A percentile compares a stretch with the other conserved stretches of the same genome.
phyloP scores from a whole-genome alignment of 306 rosid species.

The Glycine soja region DNA sequence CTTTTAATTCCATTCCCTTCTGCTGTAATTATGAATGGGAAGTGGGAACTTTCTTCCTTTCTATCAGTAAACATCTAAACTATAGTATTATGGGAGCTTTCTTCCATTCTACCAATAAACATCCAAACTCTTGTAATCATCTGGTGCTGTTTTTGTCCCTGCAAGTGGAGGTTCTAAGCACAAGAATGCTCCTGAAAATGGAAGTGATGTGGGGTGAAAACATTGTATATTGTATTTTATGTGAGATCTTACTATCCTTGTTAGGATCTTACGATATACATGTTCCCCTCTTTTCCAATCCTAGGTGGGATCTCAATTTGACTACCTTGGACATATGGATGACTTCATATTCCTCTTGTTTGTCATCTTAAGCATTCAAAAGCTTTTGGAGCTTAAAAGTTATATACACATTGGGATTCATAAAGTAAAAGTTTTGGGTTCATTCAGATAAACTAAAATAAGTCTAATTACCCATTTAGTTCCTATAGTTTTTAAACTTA shows the following conservation, averaged over 20 bases:
- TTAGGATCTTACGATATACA: neutral
- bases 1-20: neutral
- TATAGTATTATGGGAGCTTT: neutral
- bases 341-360: constrained; percentile 10
- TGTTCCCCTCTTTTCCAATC: constrained; percentile 1
- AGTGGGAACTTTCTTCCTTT: neutral
- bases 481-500: too few relatives aligned
- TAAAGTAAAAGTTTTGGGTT: constrained; percentile 1
- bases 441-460: neutral
- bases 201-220: neutral
- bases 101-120: constrained; percentile 13
- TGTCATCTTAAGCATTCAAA: constrained; percentile 21
- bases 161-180: neutral
- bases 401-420: constrained; percentile 9
- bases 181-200: neutral
- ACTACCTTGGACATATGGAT: neutral
- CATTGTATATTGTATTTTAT: neutral
- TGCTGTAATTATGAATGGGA: neutral
- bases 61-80: constrained; percentile 26
- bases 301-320: neutral
- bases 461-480: too few relatives aligned
- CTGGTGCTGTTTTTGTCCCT: neutral
- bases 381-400: constrained; percentile 20
- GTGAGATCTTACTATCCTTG: neutral
- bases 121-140: constrained; percentile 17